Base-by-base conservation (phyloP, 2,329 filamentous ascomycete genomes). In the Pseudocercospora pini-densiflorae region DNA sequence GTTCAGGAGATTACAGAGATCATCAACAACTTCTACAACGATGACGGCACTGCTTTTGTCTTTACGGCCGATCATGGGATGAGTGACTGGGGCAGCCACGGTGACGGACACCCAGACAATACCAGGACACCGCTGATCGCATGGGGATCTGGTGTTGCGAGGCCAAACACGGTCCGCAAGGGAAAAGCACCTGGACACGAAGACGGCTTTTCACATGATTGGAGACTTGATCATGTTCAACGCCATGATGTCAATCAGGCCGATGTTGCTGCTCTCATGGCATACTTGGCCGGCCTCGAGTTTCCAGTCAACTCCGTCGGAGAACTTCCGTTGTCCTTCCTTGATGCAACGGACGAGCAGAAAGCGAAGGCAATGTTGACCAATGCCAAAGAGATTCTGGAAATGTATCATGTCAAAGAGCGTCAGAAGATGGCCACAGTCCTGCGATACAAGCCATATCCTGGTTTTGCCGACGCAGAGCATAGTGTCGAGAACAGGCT, bases 21-120 rank as follows among this genome's bases (percentile, higher is more conserved):
- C 62, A 89, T 97, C 59, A 88, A 97, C 40, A 87, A 90, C 12
- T 99, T 98, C 77, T 99, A 97, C 74, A 85, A 82, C 72, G 88
- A 88, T 70, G 90, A 87, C 62, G 90, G 95, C 78, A 98, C 95
- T 0, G 93, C 96, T 0, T 99, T 94, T 77, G 88, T 99, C 16
- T 99, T 99, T 77, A 99, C 96, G 1, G 95, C 95, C 7, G 95
- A 99, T 76, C 95, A 99, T 78, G 95, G 95, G 19, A 99, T 99
- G 95, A 98, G 93, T 76, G 95, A 99, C 79, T 97, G 92, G 90
- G 95, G 96, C n/a, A 98, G 94, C 73, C 96, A 99, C 78, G 96
- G 96, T 43, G 95, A 99, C 78, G 95, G 95, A 7, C 94, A 99
- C 79, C 95, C 95, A 0, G 92, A 99, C 78, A 99, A 98, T 75